phyloP scores from a whole-genome alignment of 768 basidiomycete genomes.

The Chalciporus piperatus region DNA sequence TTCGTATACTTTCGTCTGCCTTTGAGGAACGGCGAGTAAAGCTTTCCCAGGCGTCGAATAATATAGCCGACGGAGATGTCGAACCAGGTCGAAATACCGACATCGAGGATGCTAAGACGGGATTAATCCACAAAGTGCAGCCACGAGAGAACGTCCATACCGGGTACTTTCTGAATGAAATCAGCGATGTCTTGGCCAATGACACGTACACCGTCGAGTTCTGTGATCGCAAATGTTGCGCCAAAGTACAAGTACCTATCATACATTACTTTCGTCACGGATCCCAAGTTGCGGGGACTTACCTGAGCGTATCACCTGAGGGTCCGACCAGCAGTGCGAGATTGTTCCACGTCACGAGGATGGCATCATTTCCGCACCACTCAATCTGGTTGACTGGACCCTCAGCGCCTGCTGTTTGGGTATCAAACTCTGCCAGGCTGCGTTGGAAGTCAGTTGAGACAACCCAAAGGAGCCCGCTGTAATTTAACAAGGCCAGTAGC shows the following conservation, averaged over 20 bases:
- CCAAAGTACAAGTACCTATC: conserved; percentile 80
- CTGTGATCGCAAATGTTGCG: conserved; percentile 74
- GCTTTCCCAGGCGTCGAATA: conserved; percentile 90
- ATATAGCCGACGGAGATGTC: conserved; percentile 83
- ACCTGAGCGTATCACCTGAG: conserved; percentile 84
- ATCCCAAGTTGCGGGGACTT: conserved; percentile 28
- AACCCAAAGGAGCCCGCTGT: conserved; percentile 76
- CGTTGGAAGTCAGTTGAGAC: conserved; percentile 94
- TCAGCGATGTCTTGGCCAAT: conserved; percentile 78
- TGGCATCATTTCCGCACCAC: conserved; percentile 97
- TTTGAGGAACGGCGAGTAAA: conserved; percentile 84
- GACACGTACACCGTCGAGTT: conserved; percentile 88
- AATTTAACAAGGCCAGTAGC: conserved; percentile 80
- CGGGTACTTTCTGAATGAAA: conserved; percentile 90
- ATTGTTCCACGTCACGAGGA: conserved; percentile 80
- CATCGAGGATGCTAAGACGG: conserved; percentile 60
- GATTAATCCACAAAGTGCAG: not conserved
- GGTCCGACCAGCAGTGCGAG: conserved; percentile 88
- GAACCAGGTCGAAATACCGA: conserved; percentile 93
- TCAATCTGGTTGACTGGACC: conserved; percentile 69
- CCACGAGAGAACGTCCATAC: conserved; percentile 39
- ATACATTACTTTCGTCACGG: conserved; percentile 8
- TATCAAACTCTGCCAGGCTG: conserved; percentile 84
- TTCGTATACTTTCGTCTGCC: conserved; percentile 89
- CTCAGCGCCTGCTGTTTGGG: conserved; percentile 52